Base-by-base conservation (phyloP, 2,329 filamentous ascomycete genomes). In the Verticillium klebahnii region DNA sequence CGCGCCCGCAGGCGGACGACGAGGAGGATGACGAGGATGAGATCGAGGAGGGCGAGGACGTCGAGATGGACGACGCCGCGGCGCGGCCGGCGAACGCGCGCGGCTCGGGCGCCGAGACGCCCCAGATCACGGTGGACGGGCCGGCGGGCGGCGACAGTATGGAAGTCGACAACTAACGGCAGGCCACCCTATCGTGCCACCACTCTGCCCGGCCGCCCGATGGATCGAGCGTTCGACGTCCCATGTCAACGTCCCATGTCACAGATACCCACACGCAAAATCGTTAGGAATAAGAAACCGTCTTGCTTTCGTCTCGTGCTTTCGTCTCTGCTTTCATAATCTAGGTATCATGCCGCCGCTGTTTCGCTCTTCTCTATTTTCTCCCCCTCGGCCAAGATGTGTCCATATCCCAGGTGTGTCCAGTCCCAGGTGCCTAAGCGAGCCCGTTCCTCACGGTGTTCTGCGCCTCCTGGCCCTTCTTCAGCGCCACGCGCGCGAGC, bases 131-230 rank as follows among this genome's bases (percentile, higher is more conserved):
- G 23, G 75, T 86, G 57, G 81, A 85, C 62, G 76, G 78, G 25
- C 78, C 81, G 31, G 76, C 72, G 40, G 72, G 70, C 34, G 80
- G 75, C 8, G 87, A 89, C 66, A 84, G 79, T 69, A 92, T 92
- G 89, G 89, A 92, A 61, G 73, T 80, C 57, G 77, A 91, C 78
- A 67, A 82, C 57, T 75, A 72, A 29, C 29, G 29, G 25, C 25
- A 25, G 40, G 23, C 19, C 12, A 25, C 19, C 19, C 23, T 7
- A 19, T 2, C 8, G 63, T 19, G 39, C 4, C 17, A 45, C 4
- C 4, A 29, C 4, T 5, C 25, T 29, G 25, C 25, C 25, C 25
- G 25, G 25, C 29, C 29, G 29, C 29, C 29, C 39, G 39, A 45
- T 3, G 8, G 8, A 9, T 45, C 5, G 39, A n/a, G 45, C 25